Conservation (phyloP, 352 stramenopile genomes). For the Phytophthora tentaculata region DNA sequence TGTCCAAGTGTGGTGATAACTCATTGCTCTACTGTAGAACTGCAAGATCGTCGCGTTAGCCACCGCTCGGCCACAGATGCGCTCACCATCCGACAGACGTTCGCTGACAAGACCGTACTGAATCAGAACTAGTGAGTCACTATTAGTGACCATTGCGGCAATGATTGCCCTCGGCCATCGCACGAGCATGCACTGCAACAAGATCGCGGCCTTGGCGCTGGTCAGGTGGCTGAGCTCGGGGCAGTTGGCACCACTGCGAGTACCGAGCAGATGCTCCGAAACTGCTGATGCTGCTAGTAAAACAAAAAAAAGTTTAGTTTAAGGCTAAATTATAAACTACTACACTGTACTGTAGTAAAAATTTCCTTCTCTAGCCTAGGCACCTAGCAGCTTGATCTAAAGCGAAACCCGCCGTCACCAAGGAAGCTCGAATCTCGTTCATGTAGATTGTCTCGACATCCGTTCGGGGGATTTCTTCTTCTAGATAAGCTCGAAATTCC, state of each 20-base stretch:
- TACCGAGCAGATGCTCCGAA: no score
- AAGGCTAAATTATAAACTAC: no score
- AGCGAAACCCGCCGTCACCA: neutral
- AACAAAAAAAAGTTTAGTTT: no score
- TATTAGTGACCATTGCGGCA: no score
- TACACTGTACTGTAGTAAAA: no score
- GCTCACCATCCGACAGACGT: conserved; percentile 85
- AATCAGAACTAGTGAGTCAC: no score
- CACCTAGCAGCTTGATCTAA: no score
- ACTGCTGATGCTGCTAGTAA: no score
- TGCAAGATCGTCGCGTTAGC: conserved; percentile 92
- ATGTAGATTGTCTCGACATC: neutral
- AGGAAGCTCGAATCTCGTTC: neutral
- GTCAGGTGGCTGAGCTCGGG: conserved; percentile 84
- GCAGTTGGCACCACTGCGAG: no score
- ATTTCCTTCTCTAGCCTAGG: no score
- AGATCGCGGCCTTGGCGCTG: conserved; percentile 88
- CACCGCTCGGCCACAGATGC: conserved; percentile 74
- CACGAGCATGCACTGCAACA: conserved; percentile 93
- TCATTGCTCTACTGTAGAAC: conserved; percentile 90
- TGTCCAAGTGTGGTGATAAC: conserved; percentile 93
- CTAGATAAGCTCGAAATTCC: neutral
- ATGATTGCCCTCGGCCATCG: conserved; percentile 58
- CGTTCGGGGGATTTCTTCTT: neutral
- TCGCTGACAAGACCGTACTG: conserved; percentile 90